Percentiles rank a stretch among this genome's conserved stretches.
phyloP scores from a whole-genome alignment of 352 stramenopile genomes.

The Globisporangium megalacanthum region DNA sequence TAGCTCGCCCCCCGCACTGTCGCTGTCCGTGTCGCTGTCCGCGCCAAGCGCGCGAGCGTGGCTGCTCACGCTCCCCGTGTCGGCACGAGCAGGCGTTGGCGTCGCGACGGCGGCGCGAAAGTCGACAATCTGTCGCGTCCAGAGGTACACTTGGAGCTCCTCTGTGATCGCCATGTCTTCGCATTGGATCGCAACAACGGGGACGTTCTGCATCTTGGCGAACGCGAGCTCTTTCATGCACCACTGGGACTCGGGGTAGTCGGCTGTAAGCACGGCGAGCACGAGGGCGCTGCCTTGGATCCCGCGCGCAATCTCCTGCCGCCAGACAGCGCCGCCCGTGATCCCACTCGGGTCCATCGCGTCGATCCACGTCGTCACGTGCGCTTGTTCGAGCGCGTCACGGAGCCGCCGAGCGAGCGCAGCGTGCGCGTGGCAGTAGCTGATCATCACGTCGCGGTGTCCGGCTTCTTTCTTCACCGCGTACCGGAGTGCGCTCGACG shows the following conservation, averaged over 20 bases:
- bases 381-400: constrained; percentile 56
- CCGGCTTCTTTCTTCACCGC: constrained; percentile 82
- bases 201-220: constrained; percentile 80
- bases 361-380: constrained; percentile 84
- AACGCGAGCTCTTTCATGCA: constrained; percentile 87
- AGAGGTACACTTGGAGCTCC: constrained; percentile 83
- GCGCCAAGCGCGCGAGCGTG: constrained; percentile 18
- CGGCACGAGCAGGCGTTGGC: too few relatives aligned
- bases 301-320: constrained; percentile 73
- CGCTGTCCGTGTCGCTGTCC: constrained; percentile 1
- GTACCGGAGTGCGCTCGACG: constrained; percentile 57
- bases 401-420: constrained; percentile 59
- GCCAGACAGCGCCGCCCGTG: constrained; percentile 70
- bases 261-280: constrained; percentile 61
- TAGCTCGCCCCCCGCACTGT: neutral
- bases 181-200: constrained; percentile 80
- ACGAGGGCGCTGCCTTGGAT: constrained; percentile 75
- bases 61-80: constrained; percentile 4
- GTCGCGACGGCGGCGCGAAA: constrained; percentile 51
- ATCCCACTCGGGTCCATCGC: constrained; percentile 81
- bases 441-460: constrained; percentile 85
- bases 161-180: constrained; percentile 80
- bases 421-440: constrained; percentile 77
- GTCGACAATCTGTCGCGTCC: constrained; percentile 80
- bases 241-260: constrained; percentile 76